Base-by-base conservation (phyloP, 139 green algal genomes). In the Chlamydomonas incerta region DNA sequence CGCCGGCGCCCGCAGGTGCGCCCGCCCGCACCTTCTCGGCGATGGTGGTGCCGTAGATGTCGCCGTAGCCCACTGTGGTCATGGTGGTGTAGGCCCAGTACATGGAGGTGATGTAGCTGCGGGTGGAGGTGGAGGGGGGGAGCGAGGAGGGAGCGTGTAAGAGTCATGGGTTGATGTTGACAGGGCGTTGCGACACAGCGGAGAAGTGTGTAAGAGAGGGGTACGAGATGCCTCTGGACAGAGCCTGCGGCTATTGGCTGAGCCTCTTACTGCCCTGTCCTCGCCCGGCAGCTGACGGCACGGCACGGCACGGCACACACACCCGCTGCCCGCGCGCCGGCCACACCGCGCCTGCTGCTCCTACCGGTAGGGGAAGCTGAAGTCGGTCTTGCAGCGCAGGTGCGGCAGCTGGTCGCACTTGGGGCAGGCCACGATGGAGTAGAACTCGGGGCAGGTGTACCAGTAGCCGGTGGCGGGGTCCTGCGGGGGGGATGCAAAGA, bases 41-140 rank as follows among this genome's bases (percentile, higher is more conserved):
- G 29, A 89, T 87, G 14, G 93, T 96, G 55, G 75, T 89, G 28
- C 90, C 91, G 33, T 52, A 77, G 67, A 96, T 94, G 73, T 96
- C 93, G 1, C 93, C 93, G 76, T 96, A 96, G n/a, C 93, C 93
- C 24, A 96, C 93, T 1, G 92, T 96, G 2, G 90, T 95, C 92
- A 96, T 96, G 33, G 93, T 96, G 72, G 92, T 95, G 69, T 93
- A 92, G 13, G 88, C 88, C 93, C 93, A 96, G 83, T 95, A 95
- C 72, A 95, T 83, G 33, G 92, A 90, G 15, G 92, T 93, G 20
- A 91, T 85, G 80, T 96, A 96, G 50, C 90, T 91, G 50, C 41
- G 41, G 41, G 41, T 50, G 41, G 41, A n/a, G 41, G 41, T 50
- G 41, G 41, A 8, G 41, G 41, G 41, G 6, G 41, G 6, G 41